Base-by-base conservation (phyloP, 257 asterid species). In the Nicotiana undulata region DNA sequence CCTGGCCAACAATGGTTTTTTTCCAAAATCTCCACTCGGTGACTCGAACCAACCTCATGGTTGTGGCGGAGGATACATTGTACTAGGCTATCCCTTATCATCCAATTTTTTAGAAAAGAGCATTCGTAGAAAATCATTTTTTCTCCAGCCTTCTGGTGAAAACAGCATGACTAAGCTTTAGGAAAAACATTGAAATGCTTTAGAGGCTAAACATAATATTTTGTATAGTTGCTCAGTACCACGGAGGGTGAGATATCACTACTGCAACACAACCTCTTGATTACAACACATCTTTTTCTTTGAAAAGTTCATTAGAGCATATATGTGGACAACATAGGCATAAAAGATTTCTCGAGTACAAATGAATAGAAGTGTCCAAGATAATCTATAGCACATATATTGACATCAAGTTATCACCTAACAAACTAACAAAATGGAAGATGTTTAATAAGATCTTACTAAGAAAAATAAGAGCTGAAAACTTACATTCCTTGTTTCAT, bases 401-500 rank as follows among this genome's bases (percentile, higher is more conserved):
- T 3, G 34, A 46, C 13, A 72, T 3, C 40, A 72, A 13, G 4
- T 44, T 22, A 46, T 37, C 77, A 70, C 37, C 58, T 44, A 11
- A 70, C 34, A 44, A 68, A 22, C 60, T 24, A 24, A 46, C 24
- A 6, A 46, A 13, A 44, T 72, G 9, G 77, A 22, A 72, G 60
- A 72, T 22, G 46, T 15, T 20, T 7, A 44, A 46, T 72, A 72
- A 70, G 22, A 44, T 46, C 60, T 72, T 46, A 72, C 15, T 46
- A 13, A 6, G 40, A 20, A 20, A 13, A 46, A 20, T 22, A 72
- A 46, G 8, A 46, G 22, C 24, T 72, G 76, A 79, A 70, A 78
- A 65, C 83, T 11, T 82, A 72, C 97, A 81, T 93, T 94, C 87
- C 97, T 85, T 13, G 91, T 94, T 90, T 94, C 93, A 58, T 85